Percentiles rank a stretch among this genome's conserved stretches.
These are phyloP conservation scores for Juncus effusus DNA, from an alignment of 176 grass and related monocot genomes.

Conservation along the genomic window DNA sequence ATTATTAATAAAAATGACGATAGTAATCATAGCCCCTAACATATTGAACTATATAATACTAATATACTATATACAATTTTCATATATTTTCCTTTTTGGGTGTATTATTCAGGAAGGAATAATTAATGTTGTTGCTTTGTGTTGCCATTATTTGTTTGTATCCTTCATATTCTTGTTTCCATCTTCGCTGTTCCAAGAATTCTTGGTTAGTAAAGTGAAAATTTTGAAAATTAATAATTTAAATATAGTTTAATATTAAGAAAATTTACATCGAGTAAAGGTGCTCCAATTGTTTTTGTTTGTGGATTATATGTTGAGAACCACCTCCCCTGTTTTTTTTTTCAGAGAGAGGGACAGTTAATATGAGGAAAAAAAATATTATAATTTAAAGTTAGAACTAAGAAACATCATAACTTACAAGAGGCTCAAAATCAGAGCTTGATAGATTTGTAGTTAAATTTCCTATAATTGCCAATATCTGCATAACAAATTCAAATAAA, in stretches of 20 bases:
- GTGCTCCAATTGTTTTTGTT: constrained; percentile 27
- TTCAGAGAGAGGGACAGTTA: not conserved
- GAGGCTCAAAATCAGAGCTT: constrained; percentile 39
- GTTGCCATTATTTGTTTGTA: not conserved
- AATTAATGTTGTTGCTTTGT: not conserved
- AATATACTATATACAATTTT: not conserved
- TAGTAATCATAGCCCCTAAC: not conserved
- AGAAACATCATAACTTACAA: constrained; percentile 43
- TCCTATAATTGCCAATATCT: constrained; percentile 64
- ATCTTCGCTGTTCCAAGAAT: constrained; percentile 5
- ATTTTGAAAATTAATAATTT: not conserved
- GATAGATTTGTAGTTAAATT: constrained; percentile 63
- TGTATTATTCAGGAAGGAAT: not conserved
- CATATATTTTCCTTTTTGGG: not conserved
- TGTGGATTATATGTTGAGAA: constrained; percentile 59
- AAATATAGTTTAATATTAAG: not conserved
- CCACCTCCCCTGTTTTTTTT: constrained; percentile 39
- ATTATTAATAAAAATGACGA: not conserved
- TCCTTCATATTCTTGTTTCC: not conserved
- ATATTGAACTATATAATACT: constrained; percentile 12
- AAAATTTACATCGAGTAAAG: constrained; percentile 6
- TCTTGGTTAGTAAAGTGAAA: not conserved
- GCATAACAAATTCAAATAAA: constrained; percentile 11
- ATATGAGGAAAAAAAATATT: not conserved
- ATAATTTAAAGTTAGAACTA: not conserved